Conservation (phyloP, 2,329 filamentous ascomycete genomes). For the Alternaria atra region DNA sequence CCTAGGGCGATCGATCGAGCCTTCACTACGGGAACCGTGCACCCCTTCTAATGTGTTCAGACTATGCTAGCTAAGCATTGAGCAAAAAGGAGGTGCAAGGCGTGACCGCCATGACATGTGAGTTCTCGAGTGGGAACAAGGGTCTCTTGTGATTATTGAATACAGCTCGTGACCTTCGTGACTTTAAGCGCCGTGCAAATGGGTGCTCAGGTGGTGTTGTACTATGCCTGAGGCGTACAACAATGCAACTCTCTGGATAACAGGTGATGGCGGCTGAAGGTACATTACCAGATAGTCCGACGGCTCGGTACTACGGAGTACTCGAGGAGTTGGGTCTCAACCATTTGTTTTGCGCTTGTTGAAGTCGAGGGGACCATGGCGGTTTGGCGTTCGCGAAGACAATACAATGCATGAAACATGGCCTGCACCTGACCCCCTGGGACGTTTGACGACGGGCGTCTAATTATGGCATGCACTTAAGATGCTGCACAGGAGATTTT, state of each 20-base stretch:
- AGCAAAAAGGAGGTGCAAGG: slow-evolving; percentile 3
- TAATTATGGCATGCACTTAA: slow-evolving; percentile 27
- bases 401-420: slow-evolving; percentile 6
- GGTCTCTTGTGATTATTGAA: not conserved
- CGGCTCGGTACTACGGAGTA: not conserved
- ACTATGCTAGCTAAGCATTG: not conserved
- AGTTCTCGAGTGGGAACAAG: not conserved
- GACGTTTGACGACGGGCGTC: slow-evolving; percentile 34
- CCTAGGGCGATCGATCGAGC: slow-evolving; percentile 4
- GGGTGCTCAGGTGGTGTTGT: slow-evolving; percentile 9
- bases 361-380: slow-evolving; percentile 9
- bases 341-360: slow-evolving; percentile 10
- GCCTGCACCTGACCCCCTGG: slow-evolving; percentile 22
- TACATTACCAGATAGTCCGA: not conserved
- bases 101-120: not conserved
- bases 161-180: slow-evolving; percentile 2
- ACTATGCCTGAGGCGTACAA: slow-evolving; percentile 12
- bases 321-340: not conserved
- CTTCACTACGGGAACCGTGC: slow-evolving; percentile 1
- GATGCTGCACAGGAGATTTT: slow-evolving; percentile 16
- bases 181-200: slow-evolving; percentile 10
- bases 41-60: not conserved
- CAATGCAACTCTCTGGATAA: not conserved
- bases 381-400: slow-evolving; percentile 8
- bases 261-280: slow-evolving; percentile 1